Evolutionary conservation across 176 grass and related monocot genomes (phyloP), one percentile per base, ranked within the genome.

Genomic region (barley (Hordeum vulgare)): DNA sequence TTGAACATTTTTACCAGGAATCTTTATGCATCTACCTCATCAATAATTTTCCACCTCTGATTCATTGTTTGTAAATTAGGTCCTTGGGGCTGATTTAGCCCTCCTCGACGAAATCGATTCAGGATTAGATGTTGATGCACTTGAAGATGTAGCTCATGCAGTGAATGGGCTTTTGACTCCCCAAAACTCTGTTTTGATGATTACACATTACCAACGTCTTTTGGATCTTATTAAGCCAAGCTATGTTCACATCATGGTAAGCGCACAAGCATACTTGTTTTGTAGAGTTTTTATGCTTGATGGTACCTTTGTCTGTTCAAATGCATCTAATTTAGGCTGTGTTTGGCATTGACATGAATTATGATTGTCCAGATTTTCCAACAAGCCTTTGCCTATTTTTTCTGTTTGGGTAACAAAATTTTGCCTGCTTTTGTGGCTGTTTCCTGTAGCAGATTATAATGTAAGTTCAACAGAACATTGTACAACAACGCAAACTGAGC

Each of bases 61-160:
- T 51, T 84, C 28, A 26, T 85, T 33, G 34, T 86, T 61, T 85
- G 35, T 78, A 71, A 71, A 79, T 89, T 86, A 98, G 96, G 91
- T 96, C 18, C 78, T 96, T 69, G 89, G 92, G 74, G 93, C 96
- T 83, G 89, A 99, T 94, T 87, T 96, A 69, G 93, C 93, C 65
- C 90, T 99, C 91, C 86, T 99, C 62, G 96, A 99, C 80, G 96
- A 99, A 74, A 93, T 99, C 27, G 96, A 99, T 86, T 95, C 93
- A 44, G 96, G 96, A 24, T 90, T 96, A 80, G 96, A 99, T 93
- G 96, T 99, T 77, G 96, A 99, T 88, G 96, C 91, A 75, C 89
- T 99, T 61, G 90, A 92, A 90, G 93, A 99, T 60, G 91, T 99
- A 75, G 90, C 91, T 66, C 88, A 78, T 85, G 85, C 89, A 54